Conservation (phyloP, 306 rosid species). For the Phaseolus lunatus region DNA sequence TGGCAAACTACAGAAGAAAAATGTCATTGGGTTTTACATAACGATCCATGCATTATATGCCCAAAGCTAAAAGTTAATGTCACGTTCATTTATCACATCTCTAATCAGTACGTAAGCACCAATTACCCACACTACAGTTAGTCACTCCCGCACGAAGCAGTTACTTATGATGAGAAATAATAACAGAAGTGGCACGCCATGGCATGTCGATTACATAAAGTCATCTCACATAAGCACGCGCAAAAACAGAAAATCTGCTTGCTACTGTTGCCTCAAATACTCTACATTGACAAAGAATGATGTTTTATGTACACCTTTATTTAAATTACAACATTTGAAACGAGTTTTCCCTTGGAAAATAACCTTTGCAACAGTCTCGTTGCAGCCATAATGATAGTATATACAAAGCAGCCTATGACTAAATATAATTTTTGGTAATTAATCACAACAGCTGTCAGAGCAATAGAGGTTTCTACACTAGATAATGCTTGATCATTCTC, state of each 20-base stretch:
- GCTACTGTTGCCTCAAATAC: conserved; percentile 42
- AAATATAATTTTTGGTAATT: conserved; percentile 2
- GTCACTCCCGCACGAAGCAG: not conserved
- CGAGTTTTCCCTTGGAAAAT: conserved; percentile 34
- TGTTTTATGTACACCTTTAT: conserved; percentile 45
- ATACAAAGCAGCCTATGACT: not conserved
- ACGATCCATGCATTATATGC: not conserved
- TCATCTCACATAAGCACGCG: not conserved
- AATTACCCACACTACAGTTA: not conserved
- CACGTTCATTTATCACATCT: not conserved
- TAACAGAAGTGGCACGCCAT: not conserved
- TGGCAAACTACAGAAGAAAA: not conserved
- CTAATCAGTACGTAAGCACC: not conserved
- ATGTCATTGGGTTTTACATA: not conserved
- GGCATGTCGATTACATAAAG: not conserved
- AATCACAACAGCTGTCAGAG: conserved; percentile 31
- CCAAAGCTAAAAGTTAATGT: not conserved
- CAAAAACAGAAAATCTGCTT: not conserved
- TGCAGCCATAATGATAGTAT: not conserved
- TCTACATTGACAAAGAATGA: conserved; percentile 48
- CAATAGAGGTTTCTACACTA: conserved; percentile 9
- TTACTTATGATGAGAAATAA: not conserved
- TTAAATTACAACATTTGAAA: conserved; percentile 55
- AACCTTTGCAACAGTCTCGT: not conserved
- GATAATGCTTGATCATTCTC: conserved; percentile 41